phyloP scores from a whole-genome alignment of 768 basidiomycete genomes.

The Suillus bovinus region DNA sequence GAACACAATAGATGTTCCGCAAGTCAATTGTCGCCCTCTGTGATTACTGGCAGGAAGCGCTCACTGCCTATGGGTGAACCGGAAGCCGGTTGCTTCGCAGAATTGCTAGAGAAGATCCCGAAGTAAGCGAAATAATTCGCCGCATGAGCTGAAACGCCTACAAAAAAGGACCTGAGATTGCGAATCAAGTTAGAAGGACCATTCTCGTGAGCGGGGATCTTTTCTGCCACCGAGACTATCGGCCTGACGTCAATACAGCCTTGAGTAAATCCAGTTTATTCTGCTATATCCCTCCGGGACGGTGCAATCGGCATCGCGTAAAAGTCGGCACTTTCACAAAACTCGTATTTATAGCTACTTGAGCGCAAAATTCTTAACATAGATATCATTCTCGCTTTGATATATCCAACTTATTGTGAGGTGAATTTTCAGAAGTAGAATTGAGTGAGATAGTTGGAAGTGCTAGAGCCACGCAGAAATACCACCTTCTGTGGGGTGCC shows the following conservation, averaged over 20 bases:
- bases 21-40: neutral
- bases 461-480: too few species aligned
- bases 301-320: too few species aligned
- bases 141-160: conserved; percentile 22
- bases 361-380: too few species aligned
- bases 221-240: neutral
- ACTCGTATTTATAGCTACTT: too few species aligned
- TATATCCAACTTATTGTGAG: too few species aligned
- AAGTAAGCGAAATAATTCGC: too few species aligned
- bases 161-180: conserved; percentile 8
- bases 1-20: neutral
- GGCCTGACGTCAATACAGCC: neutral
- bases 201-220: neutral
- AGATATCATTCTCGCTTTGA: too few species aligned
- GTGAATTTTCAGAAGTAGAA: too few species aligned
- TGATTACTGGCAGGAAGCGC: neutral
- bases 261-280: neutral
- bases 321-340: too few species aligned
- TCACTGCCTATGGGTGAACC: neutral
- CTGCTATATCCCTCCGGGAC: too few species aligned
- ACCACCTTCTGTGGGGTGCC: too few species aligned
- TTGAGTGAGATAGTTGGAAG: too few species aligned
- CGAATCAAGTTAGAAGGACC: conserved; percentile 16
- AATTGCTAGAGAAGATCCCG: neutral
- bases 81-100: neutral